Percentiles rank a stretch among this genome's conserved stretches.
Conservation (phyloP, 495 filamentous ascomycete genomes). For the Stereocaulon alpinum region DNA sequence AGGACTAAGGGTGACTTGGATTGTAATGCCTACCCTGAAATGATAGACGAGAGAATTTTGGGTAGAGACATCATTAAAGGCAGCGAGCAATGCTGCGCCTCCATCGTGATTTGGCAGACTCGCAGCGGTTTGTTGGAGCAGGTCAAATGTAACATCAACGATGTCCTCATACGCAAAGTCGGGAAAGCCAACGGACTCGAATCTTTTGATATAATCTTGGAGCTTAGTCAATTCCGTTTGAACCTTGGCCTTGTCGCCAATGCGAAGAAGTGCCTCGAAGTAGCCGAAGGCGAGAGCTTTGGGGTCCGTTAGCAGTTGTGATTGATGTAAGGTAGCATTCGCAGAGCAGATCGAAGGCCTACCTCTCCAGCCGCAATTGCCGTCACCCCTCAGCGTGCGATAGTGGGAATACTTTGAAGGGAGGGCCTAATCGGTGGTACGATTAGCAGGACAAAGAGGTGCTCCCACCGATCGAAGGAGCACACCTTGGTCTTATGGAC, state of each 20-base stretch:
- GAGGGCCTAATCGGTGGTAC: conserved; percentile 48
- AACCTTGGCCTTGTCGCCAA: conserved; percentile 52
- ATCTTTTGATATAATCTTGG: conserved; percentile 54
- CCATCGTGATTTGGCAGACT: conserved; percentile 45
- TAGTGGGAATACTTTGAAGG: conserved; percentile 78
- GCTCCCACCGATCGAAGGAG: not conserved
- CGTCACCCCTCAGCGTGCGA: conserved; percentile 81
- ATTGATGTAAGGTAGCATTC: conserved; percentile 9
- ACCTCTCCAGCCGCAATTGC: conserved; percentile 98
- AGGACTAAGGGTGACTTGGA: not conserved
- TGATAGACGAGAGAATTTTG: conserved; percentile 61
- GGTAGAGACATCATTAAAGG: conserved; percentile 54
- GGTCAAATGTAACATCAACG: conserved; percentile 57
- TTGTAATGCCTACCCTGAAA: conserved; percentile 43
- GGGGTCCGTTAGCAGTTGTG: conserved; percentile 13
- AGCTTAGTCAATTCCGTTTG: conserved; percentile 62
- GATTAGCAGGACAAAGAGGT: conserved; percentile 14
- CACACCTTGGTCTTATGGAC: conserved; percentile 73
- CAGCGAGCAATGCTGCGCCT: conserved; percentile 51
- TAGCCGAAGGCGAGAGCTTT: conserved; percentile 86
- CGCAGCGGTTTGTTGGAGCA: conserved; percentile 49
- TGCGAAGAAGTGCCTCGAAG: conserved; percentile 69
- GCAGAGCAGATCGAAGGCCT: conserved; percentile 18
- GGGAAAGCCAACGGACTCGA: conserved; percentile 59
- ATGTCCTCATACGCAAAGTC: conserved; percentile 71